Percentiles rank a stretch among this genome's conserved stretches.
phyloP scores from a whole-genome alignment of 2,329 filamentous ascomycete genomes.

The Pseudopithomyces chartarum region DNA sequence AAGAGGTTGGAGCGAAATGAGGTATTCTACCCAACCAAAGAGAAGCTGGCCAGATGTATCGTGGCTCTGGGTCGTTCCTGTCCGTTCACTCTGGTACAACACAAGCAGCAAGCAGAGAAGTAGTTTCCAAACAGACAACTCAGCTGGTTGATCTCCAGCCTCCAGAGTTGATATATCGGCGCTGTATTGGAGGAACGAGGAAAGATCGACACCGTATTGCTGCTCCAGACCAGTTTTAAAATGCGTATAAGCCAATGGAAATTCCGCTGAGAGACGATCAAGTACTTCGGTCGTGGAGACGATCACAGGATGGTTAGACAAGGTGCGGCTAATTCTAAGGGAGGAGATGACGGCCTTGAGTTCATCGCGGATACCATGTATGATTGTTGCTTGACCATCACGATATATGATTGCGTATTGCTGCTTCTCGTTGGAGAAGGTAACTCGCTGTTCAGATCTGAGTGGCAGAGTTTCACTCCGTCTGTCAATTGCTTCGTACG shows the following conservation, averaged over 20 bases:
- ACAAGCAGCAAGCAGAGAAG: conserved; percentile 24
- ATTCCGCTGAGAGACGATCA: conserved; percentile 13
- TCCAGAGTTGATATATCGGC: conserved; percentile 9
- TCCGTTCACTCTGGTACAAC: conserved; percentile 7
- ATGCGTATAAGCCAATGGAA: conserved; percentile 9
- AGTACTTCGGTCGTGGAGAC: conserved; percentile 21
- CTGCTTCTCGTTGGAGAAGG: conserved; percentile 44
- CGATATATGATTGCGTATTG: conserved; percentile 50
- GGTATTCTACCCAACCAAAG: conserved; percentile 9
- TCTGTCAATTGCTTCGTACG: conserved; percentile 31
- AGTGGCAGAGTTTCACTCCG: conserved; percentile 26
- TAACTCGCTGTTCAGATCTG: background rate
- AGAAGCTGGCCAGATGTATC: background rate
- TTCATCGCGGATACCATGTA: conserved; percentile 29
- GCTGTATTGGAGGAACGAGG: background rate
- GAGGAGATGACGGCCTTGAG: conserved; percentile 21
- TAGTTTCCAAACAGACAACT: conserved; percentile 27
- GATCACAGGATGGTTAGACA: conserved; percentile 14
- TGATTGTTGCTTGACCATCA: conserved; percentile 43
- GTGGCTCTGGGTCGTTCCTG: conserved; percentile 9
- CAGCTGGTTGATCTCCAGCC: conserved; percentile 6
- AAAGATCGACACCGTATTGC: conserved; percentile 13
- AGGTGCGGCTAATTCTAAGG: conserved; percentile 5
- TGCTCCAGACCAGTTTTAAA: conserved; percentile 19
- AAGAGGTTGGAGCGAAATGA: conserved; percentile 10